phyloP scores from a whole-genome alignment of 208 protist genomes.

The Leishmania martiniquensis region DNA sequence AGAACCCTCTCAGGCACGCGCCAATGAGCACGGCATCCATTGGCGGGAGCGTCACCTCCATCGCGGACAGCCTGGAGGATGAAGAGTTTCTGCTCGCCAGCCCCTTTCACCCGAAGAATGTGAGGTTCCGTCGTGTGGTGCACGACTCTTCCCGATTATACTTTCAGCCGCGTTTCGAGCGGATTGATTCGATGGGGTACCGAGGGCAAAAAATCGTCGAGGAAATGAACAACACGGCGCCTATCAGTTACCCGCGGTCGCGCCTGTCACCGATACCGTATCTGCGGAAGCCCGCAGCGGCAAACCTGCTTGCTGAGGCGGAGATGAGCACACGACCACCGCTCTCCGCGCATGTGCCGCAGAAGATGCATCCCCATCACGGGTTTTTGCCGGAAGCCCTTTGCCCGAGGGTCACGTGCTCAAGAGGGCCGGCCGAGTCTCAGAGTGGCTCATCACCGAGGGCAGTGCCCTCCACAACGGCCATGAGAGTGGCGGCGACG shows the following conservation, averaged over 20 bases:
- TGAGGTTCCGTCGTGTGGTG: background rate
- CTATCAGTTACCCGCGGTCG: background rate
- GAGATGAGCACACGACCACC: background rate
- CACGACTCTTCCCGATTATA: background rate
- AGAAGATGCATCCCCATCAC: too few relatives aligned
- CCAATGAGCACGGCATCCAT: conserved; percentile 15
- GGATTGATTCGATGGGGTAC: conserved; percentile 31
- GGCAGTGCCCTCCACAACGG: background rate
- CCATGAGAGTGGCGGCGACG: background rate
- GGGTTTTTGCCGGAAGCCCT: background rate
- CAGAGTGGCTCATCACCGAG: background rate
- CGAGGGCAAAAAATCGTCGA: conserved; percentile 21
- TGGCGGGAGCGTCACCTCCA: conserved; percentile 11
- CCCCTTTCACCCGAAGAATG: conserved; percentile 13
- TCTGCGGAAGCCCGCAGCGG: background rate
- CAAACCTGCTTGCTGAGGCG: background rate
- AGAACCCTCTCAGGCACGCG: background rate
- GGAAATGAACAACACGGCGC: conserved; percentile 13
- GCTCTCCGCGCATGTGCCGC: background rate
- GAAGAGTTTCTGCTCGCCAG: conserved; percentile 22
- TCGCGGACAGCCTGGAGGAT: conserved; percentile 21
- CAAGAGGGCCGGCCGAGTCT: background rate
- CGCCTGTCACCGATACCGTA: background rate
- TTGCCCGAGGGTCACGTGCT: background rate
- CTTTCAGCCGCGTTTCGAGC: conserved; percentile 17